Evolutionary conservation across 148 eudicot species (phyloP).

Genomic region (Amaranthus hypochondriacus): DNA sequence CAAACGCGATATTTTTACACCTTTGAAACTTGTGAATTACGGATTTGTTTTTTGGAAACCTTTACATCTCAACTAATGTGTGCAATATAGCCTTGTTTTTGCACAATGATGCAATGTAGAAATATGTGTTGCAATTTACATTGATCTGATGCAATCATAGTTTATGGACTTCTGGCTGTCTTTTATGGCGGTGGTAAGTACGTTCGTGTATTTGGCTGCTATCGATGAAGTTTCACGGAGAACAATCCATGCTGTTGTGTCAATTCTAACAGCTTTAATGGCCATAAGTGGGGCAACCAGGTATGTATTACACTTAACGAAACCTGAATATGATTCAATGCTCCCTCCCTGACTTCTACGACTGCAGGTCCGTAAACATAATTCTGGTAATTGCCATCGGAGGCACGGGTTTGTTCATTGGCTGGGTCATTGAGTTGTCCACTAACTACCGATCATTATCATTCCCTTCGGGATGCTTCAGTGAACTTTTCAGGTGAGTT

Average conservation of each 20-base stretch:
- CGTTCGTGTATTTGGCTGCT: conserved; percentile 73
- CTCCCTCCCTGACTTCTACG: conserved; percentile 17
- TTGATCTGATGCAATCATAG: conserved; percentile 29
- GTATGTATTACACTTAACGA: conserved; percentile 21
- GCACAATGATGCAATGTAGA: too few relatives aligned
- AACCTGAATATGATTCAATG: not conserved
- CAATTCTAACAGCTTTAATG: conserved; percentile 85
- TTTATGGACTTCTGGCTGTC: conserved; percentile 98
- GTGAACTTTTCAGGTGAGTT: conserved; percentile 46
- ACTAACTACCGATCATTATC: conserved; percentile 50
- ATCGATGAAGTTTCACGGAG: conserved; percentile 72
- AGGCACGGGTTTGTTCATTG: conserved; percentile 55
- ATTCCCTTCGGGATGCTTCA: conserved; percentile 35
- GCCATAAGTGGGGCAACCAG: conserved; percentile 78
- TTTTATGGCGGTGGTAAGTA: conserved; percentile 93
- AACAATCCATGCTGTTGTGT: conserved; percentile 73
- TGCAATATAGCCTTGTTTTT: too few relatives aligned
- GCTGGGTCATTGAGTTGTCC: conserved; percentile 69
- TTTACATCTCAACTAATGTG: too few relatives aligned
- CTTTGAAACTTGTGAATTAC: too few relatives aligned
- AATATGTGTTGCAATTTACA: not conserved
- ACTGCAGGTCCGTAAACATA: conserved; percentile 71
- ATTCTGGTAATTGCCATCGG: conserved; percentile 66
- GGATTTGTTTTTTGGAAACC: too few relatives aligned
- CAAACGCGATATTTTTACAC: too few relatives aligned